Evolutionary conservation across 2,329 filamentous ascomycete species (phyloP).

Genomic region (Lachnellula arida): DNA sequence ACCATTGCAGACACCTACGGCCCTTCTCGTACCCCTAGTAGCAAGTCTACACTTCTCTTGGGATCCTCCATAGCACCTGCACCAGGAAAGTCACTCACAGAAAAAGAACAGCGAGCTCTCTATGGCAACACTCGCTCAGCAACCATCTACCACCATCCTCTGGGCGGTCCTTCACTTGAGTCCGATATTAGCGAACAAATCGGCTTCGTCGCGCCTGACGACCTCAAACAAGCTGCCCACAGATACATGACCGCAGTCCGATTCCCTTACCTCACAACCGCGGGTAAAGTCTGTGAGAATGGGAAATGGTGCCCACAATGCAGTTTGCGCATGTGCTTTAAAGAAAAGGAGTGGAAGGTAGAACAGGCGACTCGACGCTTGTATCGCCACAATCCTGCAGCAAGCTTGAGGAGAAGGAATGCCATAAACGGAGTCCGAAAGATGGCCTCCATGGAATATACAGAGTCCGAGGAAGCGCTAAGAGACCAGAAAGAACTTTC

Average conservation of each 20-base stretch:
- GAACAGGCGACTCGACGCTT: not conserved
- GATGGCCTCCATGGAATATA: constrained; percentile 2
- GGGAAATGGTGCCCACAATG: constrained; percentile 8
- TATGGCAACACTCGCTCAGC: not conserved
- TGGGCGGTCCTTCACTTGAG: not conserved
- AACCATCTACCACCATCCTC: constrained; percentile 11
- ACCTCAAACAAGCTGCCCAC: not conserved
- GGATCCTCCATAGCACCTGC: not conserved
- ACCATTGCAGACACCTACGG: constrained; percentile 1
- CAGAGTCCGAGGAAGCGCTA: not conserved
- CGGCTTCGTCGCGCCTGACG: constrained; percentile 1
- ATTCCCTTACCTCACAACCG: constrained; percentile 5
- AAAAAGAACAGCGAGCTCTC: constrained; percentile 1
- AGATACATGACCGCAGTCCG: constrained; percentile 6
- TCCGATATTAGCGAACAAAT: constrained; percentile 2
- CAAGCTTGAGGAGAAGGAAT: not conserved
- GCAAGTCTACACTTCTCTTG: not conserved
- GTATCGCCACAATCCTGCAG: not conserved
- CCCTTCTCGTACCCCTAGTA: not conserved
- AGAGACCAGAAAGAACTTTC: not conserved
- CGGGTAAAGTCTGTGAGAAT: not conserved
- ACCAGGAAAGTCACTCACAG: not conserved
- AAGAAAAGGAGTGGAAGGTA: constrained; percentile 5
- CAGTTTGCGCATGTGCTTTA: constrained; percentile 6
- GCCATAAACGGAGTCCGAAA: constrained; percentile 2